Evolutionary conservation across 2,329 filamentous ascomycete genomes (phyloP), one percentile per base, ranked within the genome.

Genomic region (Paracamarosporium sp.): DNA sequence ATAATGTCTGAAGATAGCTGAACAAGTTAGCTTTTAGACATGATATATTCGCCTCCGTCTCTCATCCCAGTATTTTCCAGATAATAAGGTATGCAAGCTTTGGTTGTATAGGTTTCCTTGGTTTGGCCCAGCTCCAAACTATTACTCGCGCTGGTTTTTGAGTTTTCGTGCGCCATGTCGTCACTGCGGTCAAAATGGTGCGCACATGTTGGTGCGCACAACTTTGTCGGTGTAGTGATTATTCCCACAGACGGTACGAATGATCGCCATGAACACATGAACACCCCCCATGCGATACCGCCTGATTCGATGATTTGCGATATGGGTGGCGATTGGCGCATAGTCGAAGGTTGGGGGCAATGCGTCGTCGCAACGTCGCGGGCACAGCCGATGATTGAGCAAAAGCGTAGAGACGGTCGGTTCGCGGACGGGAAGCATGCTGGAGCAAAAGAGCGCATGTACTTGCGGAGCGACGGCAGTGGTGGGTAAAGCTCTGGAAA

Each of bases 1-100:
- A 83, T 45, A 96, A 81, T 59, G 91, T 87, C 77, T 91, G 89
- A 53, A 96, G 85, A 76, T 91, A 93, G 76, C 91, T 94, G 47
- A 35, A 40, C 36, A 50, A 25, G 63, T 70, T 56, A 69, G 62
- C 54, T 12, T 36, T 4, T 45, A 48, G 45, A 43, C 52, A 38
- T 48, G 20, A 53, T 44, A 20, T 36, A 38, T 56, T 27, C 7
- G 22, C 15, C 8, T 13, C 35, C 24, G 41, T 11, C 13, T 45
- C 25, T 24, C 6, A 5, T 30, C 41, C 25, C 25, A n/a, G 5
- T 20, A 9, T 22, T 9, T 17, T 9, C 36, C 12, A n/a, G n/a
- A n/a, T n/a, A 11, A 27, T 13, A 11, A 24, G 22, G 7, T 43
- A 12, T 25, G 20, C 40, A 27, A 27, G 13, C 11, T 17, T 8